Conservation (phyloP, 192 early-diverging fungal genomes). For the Pilobolus umbonatus region DNA sequence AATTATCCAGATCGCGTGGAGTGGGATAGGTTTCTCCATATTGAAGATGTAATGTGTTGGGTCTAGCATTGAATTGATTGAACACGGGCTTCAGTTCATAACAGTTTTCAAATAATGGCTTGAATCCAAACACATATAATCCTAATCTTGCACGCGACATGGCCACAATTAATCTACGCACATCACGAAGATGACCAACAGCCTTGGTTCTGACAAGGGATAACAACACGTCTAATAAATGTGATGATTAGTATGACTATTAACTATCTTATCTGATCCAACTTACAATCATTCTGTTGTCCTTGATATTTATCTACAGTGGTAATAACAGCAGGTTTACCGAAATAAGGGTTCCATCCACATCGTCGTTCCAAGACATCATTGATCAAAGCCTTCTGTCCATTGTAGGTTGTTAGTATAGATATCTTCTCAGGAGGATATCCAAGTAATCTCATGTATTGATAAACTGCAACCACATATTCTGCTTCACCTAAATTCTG, state of each 20-base stretch:
- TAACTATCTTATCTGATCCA: neutral
- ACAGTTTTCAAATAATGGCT: slow-evolving; percentile 70
- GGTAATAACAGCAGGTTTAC: slow-evolving; percentile 68
- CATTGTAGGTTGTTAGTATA: slow-evolving; percentile 96
- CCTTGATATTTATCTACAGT: slow-evolving; percentile 99
- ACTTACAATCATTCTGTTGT: slow-evolving; percentile 85
- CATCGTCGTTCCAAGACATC: slow-evolving; percentile 88
- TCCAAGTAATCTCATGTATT: slow-evolving; percentile 94
- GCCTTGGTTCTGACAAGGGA: slow-evolving; percentile 89
- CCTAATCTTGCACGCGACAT: slow-evolving; percentile 92
- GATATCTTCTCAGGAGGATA: slow-evolving; percentile 88
- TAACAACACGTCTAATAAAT: slow-evolving; percentile 77
- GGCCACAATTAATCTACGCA: slow-evolving; percentile 89
- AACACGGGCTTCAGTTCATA: slow-evolving; percentile 78
- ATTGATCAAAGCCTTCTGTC: slow-evolving; percentile 86
- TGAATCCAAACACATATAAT: slow-evolving; percentile 86
- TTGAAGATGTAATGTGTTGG: slow-evolving; percentile 57
- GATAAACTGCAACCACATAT: slow-evolving; percentile 90
- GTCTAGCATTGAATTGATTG: slow-evolving; percentile 52
- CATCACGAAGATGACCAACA: slow-evolving; percentile 91
- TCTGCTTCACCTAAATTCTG: slow-evolving; percentile 99
- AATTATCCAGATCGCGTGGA: slow-evolving; percentile 26
- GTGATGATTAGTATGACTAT: too few species aligned
- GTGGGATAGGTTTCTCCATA: slow-evolving; percentile 45
- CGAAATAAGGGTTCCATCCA: slow-evolving; percentile 82